These are phyloP conservation scores for Aspergillus mulundensis DNA, from an alignment of 495 filamentous ascomycete species.

Conservation along the genomic window DNA sequence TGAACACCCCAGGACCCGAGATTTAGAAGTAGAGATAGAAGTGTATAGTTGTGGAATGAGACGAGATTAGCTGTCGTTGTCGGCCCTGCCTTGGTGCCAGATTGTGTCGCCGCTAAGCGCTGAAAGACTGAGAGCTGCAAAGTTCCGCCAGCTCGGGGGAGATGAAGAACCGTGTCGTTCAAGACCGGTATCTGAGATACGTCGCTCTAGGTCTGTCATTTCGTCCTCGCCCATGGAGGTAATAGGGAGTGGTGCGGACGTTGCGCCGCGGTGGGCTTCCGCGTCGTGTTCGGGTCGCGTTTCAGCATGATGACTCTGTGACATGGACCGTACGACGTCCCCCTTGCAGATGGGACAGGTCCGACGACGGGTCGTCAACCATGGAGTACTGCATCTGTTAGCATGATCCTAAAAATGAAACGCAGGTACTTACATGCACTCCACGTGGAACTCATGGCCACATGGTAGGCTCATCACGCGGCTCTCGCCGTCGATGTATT, in stretches of 20 bases:
- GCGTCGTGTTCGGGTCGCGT: constrained; percentile 36
- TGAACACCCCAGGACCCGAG: neutral
- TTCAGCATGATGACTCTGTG: constrained; percentile 45
- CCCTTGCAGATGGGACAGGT: constrained; percentile 98
- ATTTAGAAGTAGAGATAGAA: constrained; percentile 9
- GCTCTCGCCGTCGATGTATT: constrained; percentile 93
- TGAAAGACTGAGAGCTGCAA: constrained; percentile 44
- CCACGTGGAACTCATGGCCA: constrained; percentile 95
- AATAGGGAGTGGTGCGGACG: constrained; percentile 48
- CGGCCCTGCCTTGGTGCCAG: constrained; percentile 44
- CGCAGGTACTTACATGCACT: constrained; percentile 81
- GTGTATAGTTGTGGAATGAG: constrained; percentile 1
- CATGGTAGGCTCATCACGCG: constrained; percentile 97
- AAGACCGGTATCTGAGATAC: constrained; percentile 35
- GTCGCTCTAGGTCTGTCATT: constrained; percentile 38
- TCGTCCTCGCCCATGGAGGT: constrained; percentile 28
- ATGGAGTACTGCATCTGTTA: constrained; percentile 72
- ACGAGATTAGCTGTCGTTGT: constrained; percentile 39
- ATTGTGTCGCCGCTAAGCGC: constrained; percentile 49
- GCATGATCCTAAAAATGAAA: constrained; percentile 12
- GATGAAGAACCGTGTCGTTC: constrained; percentile 36
- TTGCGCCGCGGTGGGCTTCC: constrained; percentile 30
- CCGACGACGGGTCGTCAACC: constrained; percentile 88
- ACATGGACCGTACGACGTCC: constrained; percentile 75
- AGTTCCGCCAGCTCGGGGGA: constrained; percentile 38